phyloP scores from a whole-genome alignment of 192 early-diverging fungal species.

The Pilobolus umbonatus region DNA sequence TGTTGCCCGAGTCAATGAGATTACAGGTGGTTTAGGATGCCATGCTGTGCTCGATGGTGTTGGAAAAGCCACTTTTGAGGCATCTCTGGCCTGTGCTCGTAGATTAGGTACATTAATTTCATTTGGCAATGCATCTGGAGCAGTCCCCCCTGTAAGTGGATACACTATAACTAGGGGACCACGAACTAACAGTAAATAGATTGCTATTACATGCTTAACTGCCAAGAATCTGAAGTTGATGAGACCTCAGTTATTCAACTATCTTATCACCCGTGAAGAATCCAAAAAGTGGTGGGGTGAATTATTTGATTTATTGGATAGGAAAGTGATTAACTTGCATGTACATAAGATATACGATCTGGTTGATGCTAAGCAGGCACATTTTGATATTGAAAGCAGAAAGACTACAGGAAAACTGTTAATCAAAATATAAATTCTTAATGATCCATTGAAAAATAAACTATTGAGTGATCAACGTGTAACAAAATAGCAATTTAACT shows the following conservation, averaged over 20 bases:
- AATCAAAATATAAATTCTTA: slow-evolving; percentile 49
- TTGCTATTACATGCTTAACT: slow-evolving; percentile 38
- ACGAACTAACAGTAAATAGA: slow-evolving; percentile 6
- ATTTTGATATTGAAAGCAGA: slow-evolving; percentile 69
- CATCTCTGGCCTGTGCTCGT: slow-evolving; percentile 57
- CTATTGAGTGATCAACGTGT: too few relatives aligned
- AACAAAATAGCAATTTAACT: too few relatives aligned
- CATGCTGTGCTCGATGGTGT: slow-evolving; percentile 88
- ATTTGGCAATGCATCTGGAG: slow-evolving; percentile 90
- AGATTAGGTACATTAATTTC: slow-evolving; percentile 71
- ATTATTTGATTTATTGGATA: slow-evolving; percentile 54
- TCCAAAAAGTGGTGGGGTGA: slow-evolving; percentile 54
- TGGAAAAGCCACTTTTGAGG: slow-evolving; percentile 80
- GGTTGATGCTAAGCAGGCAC: slow-evolving; percentile 69
- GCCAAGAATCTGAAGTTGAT: slow-evolving; percentile 71
- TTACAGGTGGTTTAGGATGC: slow-evolving; percentile 72
- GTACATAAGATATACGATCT: slow-evolving; percentile 76
- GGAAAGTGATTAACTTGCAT: slow-evolving; percentile 59
- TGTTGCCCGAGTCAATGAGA: slow-evolving; percentile 59
- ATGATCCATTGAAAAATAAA: too few relatives aligned
- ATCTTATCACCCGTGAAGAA: slow-evolving; percentile 63
- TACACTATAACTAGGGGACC: not conserved
- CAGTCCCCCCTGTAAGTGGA: slow-evolving; percentile 62
- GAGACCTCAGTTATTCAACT: slow-evolving; percentile 71
- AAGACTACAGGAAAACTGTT: slow-evolving; percentile 72